Evolutionary conservation across 805 yeast genomes (phyloP), one percentile per base, ranked within the genome.

Genomic region (Saturnispora besseyi): DNA sequence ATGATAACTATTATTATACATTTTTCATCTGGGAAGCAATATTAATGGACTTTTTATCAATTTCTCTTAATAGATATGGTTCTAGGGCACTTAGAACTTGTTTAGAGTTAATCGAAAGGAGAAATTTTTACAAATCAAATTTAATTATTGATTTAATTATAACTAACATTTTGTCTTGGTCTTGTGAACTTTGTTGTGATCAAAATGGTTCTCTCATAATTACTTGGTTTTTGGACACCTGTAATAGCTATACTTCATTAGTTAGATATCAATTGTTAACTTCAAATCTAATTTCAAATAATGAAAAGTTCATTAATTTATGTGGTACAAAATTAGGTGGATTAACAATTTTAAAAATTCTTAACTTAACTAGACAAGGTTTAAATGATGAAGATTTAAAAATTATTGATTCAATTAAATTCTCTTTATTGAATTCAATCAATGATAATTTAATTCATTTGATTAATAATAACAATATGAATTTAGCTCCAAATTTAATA

Each of bases 81-180:
- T 91, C 97, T 0, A 76, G 99, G 56, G 96, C 98, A 21, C 82
- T 91, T 52, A 72, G 99, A 55, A 95, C 98, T 0, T 88, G 96
- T 57, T 71, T 93, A 47, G 99, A 93, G 67, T 30, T 48, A 5
- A 51, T 45, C 13, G 53, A 51, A 44, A 36, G 31, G 18, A 41
- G 32, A 41, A 28, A 26, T 37, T 21, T 31, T 18, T 81, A 90
- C 45, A 80, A 81, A 28, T 77, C 77, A 51, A 67, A 36, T 22
- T 10, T 68, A 21, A 93, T 87, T 61, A 75, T 82, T 44, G 66
- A 84, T 4, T 74, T 87, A 43, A 74, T 91, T 7, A 82, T 96
- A 7, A 81, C 87, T 1, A 78, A 87, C 55, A 85, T 93, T 49
- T 80, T 89, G 22, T 74, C 82, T 41, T 81, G 86, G 69, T 81